These are phyloP conservation scores for Agrocybe pediades DNA, from an alignment of 768 basidiomycete genomes.

Conservation along the genomic window DNA sequence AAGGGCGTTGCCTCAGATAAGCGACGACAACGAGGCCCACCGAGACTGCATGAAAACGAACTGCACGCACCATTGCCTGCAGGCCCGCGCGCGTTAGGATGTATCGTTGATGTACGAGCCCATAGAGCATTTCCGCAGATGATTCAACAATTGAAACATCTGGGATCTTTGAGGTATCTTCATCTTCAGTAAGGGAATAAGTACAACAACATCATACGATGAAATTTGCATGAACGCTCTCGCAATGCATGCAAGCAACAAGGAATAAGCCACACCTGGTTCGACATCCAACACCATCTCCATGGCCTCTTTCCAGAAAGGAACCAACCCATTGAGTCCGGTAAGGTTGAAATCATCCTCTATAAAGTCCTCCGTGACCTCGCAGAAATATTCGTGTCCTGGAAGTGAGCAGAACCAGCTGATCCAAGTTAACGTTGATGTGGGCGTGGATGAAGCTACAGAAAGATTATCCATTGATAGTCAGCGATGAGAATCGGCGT, in stretches of 20 bases:
- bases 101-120: conserved; percentile 96
- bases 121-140: conserved; percentile 96
- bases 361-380: conserved; percentile 98
- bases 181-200: conserved; percentile 53
- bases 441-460: conserved; percentile 87
- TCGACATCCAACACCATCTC: conserved; percentile 99
- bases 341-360: conserved; percentile 99
- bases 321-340: conserved; percentile 92
- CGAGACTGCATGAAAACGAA: conserved; percentile 8
- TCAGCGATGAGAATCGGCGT: conserved; percentile 11
- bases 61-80: conserved; percentile 81
- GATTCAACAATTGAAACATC: conserved; percentile 99
- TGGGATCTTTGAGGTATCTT: conserved; percentile 94
- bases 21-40: background rate
- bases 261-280: conserved; percentile 69
- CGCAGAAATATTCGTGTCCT: conserved; percentile 97
- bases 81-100: conserved; percentile 94
- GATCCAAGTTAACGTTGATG: conserved; percentile 93
- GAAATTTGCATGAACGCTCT: background rate
- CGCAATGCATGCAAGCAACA: background rate
- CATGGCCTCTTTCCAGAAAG: conserved; percentile 99
- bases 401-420: conserved; percentile 95
- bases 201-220: conserved; percentile 3
- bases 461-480: conserved; percentile 25
- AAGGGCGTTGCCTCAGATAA: background rate